Conservation (phyloP, 2,329 filamentous ascomycete genomes). For the Aspergillus ibericus region DNA sequence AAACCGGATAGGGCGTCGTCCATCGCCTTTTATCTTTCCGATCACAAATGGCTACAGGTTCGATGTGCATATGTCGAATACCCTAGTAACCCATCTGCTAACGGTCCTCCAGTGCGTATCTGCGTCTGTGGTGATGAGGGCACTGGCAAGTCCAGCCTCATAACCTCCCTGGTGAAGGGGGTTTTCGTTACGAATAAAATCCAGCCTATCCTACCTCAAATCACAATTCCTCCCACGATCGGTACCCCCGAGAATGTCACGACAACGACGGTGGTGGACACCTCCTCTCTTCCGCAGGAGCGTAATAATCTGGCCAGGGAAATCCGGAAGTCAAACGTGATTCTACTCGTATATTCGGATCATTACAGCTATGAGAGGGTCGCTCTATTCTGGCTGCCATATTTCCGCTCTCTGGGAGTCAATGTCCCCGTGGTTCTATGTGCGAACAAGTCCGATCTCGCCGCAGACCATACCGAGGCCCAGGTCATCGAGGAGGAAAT, state of each 20-base stretch:
- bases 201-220: conserved; percentile 87
- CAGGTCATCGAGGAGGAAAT: conserved; percentile 96
- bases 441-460: conserved; percentile 94
- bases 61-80: conserved; percentile 1
- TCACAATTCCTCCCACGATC: conserved; percentile 89
- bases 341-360: conserved; percentile 93
- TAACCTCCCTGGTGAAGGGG: conserved; percentile 94
- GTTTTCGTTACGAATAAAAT: conserved; percentile 96
- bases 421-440: conserved; percentile 97
- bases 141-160: conserved; percentile 90
- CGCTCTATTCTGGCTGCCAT: conserved; percentile 96
- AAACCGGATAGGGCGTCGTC: conserved; percentile 12
- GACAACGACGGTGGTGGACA: conserved; percentile 90
- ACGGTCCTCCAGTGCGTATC: conserved; percentile 67
- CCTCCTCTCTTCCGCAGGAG: conserved; percentile 90
- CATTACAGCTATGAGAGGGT: conserved; percentile 99
- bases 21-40: conserved; percentile 1
- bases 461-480: conserved; percentile 69
- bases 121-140: conserved; percentile 96
- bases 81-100: background rate
- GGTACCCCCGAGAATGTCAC: conserved; percentile 95
- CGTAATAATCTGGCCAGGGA: conserved; percentile 87
- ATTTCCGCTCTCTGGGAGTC: conserved; percentile 95
- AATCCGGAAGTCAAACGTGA: conserved; percentile 95
- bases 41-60: conserved; percentile 28